phyloP scores from a whole-genome alignment of 331 rosid species.

The Spiraea crenata region DNA sequence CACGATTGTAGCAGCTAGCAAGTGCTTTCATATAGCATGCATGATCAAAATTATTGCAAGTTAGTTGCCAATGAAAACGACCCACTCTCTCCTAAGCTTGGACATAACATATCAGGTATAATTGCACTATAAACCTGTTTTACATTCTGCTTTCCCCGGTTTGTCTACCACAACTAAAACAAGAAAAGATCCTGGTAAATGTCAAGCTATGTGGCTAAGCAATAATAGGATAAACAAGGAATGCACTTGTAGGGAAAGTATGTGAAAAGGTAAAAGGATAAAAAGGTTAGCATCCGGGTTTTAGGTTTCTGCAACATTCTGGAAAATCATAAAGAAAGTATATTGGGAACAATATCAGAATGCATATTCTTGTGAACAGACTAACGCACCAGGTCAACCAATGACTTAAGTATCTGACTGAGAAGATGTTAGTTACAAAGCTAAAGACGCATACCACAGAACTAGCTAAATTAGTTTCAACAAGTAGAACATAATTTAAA shows the following conservation, averaged over 20 bases:
- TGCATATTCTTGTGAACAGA: neutral
- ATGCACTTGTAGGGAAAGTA: too few species aligned
- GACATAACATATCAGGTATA: too few species aligned
- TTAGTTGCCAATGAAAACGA: neutral
- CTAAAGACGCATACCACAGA: constrained; percentile 24
- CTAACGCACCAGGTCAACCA: neutral
- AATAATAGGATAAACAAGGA: too few species aligned
- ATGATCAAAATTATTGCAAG: neutral
- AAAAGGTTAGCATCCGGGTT: too few species aligned
- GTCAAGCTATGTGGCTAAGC: too few species aligned
- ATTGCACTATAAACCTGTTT: neutral
- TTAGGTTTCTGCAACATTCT: too few species aligned
- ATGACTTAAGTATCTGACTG: neutral
- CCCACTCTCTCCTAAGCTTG: too few species aligned
- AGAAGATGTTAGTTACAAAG: neutral
- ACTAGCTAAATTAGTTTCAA: constrained; percentile 6
- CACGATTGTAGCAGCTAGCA: neutral
- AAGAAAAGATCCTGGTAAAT: too few species aligned
- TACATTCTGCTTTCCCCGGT: neutral
- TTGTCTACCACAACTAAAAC: neutral
- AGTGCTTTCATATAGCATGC: neutral
- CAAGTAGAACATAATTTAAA: constrained; percentile 15
- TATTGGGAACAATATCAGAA: neutral
- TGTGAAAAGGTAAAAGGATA: too few species aligned
- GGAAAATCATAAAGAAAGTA: neutral